Evolutionary conservation across 768 basidiomycete genomes (phyloP).

Genomic region (Mrakia frigida): DNA sequence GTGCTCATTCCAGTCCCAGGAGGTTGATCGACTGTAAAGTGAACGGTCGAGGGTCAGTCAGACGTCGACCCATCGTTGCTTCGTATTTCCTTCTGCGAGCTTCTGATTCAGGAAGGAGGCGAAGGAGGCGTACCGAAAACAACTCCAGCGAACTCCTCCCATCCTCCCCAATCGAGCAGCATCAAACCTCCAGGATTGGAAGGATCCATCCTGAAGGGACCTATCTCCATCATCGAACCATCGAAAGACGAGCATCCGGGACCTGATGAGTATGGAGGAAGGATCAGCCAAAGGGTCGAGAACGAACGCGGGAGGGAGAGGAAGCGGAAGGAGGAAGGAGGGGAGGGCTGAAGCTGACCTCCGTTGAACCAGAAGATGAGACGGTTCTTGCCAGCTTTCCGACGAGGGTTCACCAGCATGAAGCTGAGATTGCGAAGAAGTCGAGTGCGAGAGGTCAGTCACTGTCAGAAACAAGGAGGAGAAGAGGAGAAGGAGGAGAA

Average conservation of each 20-base stretch:
- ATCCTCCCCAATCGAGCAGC: slow-evolving; percentile 69
- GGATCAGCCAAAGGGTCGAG: not conserved
- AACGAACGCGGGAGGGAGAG: not conserved
- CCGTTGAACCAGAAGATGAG: slow-evolving; percentile 97
- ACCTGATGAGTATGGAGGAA: not conserved
- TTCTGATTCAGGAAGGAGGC: not conserved
- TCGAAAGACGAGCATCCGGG: slow-evolving; percentile 98
- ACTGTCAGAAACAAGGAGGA: not conserved
- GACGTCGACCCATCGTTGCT: not conserved
- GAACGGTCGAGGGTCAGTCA: not conserved
- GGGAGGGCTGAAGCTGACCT: slow-evolving; percentile 40
- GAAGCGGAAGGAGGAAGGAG: not conserved
- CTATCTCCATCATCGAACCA: slow-evolving; percentile 96
- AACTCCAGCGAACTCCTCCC: slow-evolving; percentile 95
- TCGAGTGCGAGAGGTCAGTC: slow-evolving; percentile 9
- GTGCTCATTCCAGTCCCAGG: slow-evolving; percentile 93
- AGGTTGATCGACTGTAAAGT: slow-evolving; percentile 81
- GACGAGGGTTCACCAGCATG: slow-evolving; percentile 78
- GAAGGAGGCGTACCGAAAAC: slow-evolving; percentile 66
- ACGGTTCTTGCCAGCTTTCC: slow-evolving; percentile 81
- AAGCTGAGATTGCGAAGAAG: slow-evolving; percentile 49
- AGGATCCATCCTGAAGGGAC: slow-evolving; percentile 64
- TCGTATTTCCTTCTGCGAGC: no score
- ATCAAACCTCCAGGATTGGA: slow-evolving; percentile 56
- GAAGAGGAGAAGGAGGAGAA: not conserved